phyloP scores from a whole-genome alignment of 2,329 filamentous ascomycete genomes.

The Aureobasidium sp. region DNA sequence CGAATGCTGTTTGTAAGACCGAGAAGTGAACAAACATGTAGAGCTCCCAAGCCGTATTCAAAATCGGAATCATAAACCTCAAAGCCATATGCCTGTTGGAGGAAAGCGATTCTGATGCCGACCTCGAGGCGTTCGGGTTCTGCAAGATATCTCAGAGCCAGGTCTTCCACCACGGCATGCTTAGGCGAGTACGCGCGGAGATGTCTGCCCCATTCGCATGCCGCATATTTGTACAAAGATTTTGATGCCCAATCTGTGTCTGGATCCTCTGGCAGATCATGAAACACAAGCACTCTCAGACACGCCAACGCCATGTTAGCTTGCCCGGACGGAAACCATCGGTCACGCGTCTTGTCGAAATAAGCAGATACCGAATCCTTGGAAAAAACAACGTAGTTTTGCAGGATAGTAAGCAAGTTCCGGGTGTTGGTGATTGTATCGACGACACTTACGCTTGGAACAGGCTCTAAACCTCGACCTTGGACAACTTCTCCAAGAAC shows the following conservation, averaged over 20 bases:
- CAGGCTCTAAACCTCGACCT: not conserved
- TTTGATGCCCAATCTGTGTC: not conserved
- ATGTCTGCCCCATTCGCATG: not conserved
- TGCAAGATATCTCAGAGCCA: not conserved
- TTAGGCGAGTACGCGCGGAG: not conserved
- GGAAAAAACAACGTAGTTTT: not conserved
- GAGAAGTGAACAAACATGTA: not conserved
- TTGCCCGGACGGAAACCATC: not conserved
- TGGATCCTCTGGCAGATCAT: not conserved
- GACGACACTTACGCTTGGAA: not conserved
- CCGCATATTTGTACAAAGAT: not conserved
- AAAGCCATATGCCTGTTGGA: not conserved
- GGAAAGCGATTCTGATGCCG: not conserved
- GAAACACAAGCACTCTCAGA: not conserved
- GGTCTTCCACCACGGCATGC: not conserved
- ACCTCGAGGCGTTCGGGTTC: not conserved
- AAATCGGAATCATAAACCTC: not conserved
- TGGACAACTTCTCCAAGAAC: not conserved
- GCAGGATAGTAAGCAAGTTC: not conserved
- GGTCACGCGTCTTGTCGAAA: not conserved
- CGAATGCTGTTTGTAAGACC: not conserved
- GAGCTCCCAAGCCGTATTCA: not conserved
- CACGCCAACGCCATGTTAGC: not conserved
- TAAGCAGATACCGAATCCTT: not conserved
- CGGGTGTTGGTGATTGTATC: not conserved